Base-by-base conservation (phyloP, 805 yeast species). In the Candida suzukii region DNA sequence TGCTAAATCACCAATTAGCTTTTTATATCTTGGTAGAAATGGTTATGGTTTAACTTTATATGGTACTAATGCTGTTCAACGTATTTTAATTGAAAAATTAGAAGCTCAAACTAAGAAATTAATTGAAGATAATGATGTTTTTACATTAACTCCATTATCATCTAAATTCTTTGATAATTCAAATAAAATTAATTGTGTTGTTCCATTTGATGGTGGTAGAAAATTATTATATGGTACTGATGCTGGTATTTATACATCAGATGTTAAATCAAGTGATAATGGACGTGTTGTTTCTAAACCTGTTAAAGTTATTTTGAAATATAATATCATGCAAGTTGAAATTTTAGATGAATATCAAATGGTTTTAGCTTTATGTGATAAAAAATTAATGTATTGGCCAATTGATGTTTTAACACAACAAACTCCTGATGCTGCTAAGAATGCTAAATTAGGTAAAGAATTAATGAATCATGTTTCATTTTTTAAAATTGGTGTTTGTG, bases 181-280 rank as follows among this genome's bases (percentile, higher is more conserved):
- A 18, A 79, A 90, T 56, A 76, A 83, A 46, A 85, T 91, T 52
- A 88, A 87, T 56, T 88, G 97, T 67, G 91, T 88, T 24, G 88
- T 85, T 31, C 95, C 96, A 27, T 83, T 86, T 60, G 95, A 93
- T 56, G 96, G 96, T 40, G 98, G 98, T 18, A 76, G 95, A 48
- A 86, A 90, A 57, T 65, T 90, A 48, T 60, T 93, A 28, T 90
- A 86, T 55, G 98, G 98, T 34, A 88, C 98, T 0, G 95, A 88
- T 56, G 73, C 83, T 1, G 98, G 99, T 5, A 80, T 93, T 3
- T 93, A 83, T 70, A 76, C 88, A 36, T 78, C 93, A 35, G 88
- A 88, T 35, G 76, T 81, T 36, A 71, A 74, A 43, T 55, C 70
- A 39, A 53, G 74, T 34, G 74, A 77, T 8, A 75, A 72, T 42